Conservation (phyloP, 495 filamentous ascomycete species). For the Cetradonia linearis region DNA sequence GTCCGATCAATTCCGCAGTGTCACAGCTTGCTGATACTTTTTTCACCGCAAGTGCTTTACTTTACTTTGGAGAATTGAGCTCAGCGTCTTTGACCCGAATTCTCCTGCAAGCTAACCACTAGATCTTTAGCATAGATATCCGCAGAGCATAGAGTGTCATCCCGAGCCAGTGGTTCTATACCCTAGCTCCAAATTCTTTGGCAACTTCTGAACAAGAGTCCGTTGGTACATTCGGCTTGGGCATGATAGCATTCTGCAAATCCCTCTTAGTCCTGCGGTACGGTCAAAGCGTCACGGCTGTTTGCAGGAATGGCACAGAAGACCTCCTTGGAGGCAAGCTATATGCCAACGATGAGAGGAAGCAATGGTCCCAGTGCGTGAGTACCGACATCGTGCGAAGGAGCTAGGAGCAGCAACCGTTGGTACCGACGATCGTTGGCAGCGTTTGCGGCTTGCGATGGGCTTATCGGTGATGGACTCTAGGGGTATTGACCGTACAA, state of each 20-base stretch:
- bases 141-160: neutral
- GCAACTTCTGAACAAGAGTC: neutral
- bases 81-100: too few relatives aligned
- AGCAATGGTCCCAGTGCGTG: too few relatives aligned
- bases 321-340: neutral
- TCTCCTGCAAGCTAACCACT: neutral
- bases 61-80: too few relatives aligned
- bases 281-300: constrained; percentile 8
- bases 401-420: too few relatives aligned
- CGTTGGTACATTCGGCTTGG: neutral
- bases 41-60: neutral
- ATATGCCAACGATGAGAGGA: too few relatives aligned
- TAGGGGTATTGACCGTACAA: too few relatives aligned
- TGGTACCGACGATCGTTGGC: too few relatives aligned
- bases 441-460: too few relatives aligned
- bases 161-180: neutral
- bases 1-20: neutral
- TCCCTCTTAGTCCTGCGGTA: neutral
- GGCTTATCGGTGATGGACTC: too few relatives aligned
- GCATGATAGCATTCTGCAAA: neutral
- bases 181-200: neutral
- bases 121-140: neutral
- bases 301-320: neutral
- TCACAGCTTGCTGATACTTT: neutral
- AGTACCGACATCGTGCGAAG: too few relatives aligned